phyloP scores from a whole-genome alignment of 805 yeast genomes.

The Spathaspora girioi region DNA sequence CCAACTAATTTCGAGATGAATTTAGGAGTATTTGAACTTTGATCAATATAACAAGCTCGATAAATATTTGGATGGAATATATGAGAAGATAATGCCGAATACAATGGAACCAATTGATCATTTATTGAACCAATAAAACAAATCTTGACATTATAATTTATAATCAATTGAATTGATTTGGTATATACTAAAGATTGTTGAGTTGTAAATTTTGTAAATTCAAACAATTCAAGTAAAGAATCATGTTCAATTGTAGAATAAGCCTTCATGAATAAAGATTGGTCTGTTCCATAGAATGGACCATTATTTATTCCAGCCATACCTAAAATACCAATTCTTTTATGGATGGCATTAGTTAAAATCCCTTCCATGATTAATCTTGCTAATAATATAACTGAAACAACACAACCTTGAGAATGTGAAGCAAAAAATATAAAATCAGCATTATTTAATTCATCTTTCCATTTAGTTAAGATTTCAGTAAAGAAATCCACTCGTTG shows the following conservation, averaged over 20 bases:
- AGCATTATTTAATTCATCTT: slow-evolving; percentile 53
- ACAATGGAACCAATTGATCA: slow-evolving; percentile 91
- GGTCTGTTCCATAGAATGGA: slow-evolving; percentile 89
- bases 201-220: slow-evolving; percentile 75
- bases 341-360: slow-evolving; percentile 32
- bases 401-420: slow-evolving; percentile 96
- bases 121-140: slow-evolving; percentile 85
- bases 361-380: slow-evolving; percentile 58
- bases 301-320: slow-evolving; percentile 98
- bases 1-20: slow-evolving; percentile 75
- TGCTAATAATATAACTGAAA: slow-evolving; percentile 75
- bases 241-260: slow-evolving; percentile 88
- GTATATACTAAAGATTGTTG: slow-evolving; percentile 68
- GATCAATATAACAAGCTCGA: slow-evolving; percentile 86
- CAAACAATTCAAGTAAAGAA: slow-evolving; percentile 80
- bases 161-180: slow-evolving; percentile 60
- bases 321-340: slow-evolving; percentile 69
- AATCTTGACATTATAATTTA: slow-evolving; percentile 70
- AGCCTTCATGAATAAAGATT: slow-evolving; percentile 77
- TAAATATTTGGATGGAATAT: slow-evolving; percentile 85
- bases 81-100: slow-evolving; percentile 81
- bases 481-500: slow-evolving; percentile 82
- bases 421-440: slow-evolving; percentile 90
- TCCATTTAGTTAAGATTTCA: slow-evolving; percentile 67
- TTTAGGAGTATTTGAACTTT: slow-evolving; percentile 69